Conservation (phyloP, 148 eudicot genomes). For the Vaccinium corymbosum region DNA sequence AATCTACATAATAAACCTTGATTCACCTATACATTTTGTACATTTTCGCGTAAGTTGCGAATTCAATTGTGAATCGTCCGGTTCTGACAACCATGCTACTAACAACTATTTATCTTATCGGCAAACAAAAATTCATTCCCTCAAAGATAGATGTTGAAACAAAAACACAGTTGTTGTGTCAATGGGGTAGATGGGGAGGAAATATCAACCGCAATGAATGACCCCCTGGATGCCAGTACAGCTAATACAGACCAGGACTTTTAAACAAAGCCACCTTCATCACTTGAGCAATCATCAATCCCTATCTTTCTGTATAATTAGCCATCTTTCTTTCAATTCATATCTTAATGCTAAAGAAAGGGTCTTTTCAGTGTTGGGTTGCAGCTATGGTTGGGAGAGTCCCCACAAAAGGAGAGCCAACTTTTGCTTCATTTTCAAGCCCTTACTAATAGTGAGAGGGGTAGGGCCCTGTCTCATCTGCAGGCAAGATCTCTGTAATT, state of each 20-base stretch:
- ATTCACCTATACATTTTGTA: no score
- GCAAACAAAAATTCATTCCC: no score
- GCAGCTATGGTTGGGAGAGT: constrained; percentile 19
- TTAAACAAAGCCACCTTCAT: constrained; percentile 1
- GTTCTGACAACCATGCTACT: not conserved
- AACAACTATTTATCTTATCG: not conserved
- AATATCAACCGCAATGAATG: not conserved
- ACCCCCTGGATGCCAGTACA: not conserved
- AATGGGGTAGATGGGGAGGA: not conserved
- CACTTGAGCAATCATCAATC: not conserved
- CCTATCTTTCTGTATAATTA: constrained; percentile 4
- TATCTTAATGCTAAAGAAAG: constrained; percentile 13
- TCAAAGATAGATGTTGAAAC: no score
- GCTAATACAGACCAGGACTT: not conserved
- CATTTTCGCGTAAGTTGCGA: no score
- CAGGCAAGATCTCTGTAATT: constrained; percentile 33
- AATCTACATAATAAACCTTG: no score
- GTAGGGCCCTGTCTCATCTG: constrained; percentile 25
- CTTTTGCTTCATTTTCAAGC: constrained; percentile 31
- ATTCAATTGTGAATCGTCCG: no score
- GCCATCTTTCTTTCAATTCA: constrained; percentile 8
- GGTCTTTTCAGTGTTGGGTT: constrained; percentile 12
- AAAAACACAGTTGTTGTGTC: not conserved
- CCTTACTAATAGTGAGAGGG: constrained; percentile 19
- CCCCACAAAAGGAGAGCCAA: constrained; percentile 18